These are phyloP conservation scores for Monosporascus ibericus DNA, from an alignment of 2,329 filamentous ascomycete genomes.

Conservation along the genomic window DNA sequence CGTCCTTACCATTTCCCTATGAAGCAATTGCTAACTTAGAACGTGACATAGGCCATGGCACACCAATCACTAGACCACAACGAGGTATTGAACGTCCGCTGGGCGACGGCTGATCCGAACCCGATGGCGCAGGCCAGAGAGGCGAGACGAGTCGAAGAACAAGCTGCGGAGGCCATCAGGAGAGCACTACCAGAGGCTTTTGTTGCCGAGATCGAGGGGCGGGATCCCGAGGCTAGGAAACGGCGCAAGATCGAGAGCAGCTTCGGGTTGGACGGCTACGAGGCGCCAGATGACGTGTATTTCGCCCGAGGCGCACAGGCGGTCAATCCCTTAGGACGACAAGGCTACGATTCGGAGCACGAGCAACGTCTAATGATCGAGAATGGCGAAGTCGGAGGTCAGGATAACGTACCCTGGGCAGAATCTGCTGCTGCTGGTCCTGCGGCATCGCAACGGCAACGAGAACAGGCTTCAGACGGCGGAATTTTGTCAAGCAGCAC, in stretches of 20 bases:
- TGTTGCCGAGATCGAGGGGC: conserved; percentile 87
- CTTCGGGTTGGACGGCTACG: conserved; percentile 86
- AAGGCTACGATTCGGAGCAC: conserved; percentile 58
- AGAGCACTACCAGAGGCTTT: conserved; percentile 84
- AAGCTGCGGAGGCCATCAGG: conserved; percentile 89
- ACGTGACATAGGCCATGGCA: conserved; percentile 67
- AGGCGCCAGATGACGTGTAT: conserved; percentile 90
- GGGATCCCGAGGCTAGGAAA: conserved; percentile 81
- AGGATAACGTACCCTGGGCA: conserved; percentile 21
- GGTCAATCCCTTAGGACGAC: conserved; percentile 51
- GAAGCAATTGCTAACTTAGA: conserved; percentile 42
- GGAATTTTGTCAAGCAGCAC: conserved; percentile 81
- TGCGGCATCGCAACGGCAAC: conserved; percentile 31
- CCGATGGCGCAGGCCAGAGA: conserved; percentile 91
- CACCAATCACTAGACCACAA: conserved; percentile 87
- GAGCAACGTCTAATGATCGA: conserved; percentile 55
- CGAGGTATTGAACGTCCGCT: conserved; percentile 91
- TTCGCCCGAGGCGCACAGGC: conserved; percentile 73
- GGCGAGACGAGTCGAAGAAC: conserved; percentile 82
- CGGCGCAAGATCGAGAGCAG: conserved; percentile 81
- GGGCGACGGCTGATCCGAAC: conserved; percentile 95
- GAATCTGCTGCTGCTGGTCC: conserved; percentile 24
- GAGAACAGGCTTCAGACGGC: conserved; percentile 30
- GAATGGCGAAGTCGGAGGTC: conserved; percentile 42
- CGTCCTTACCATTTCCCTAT: not conserved